Conservation (phyloP, 257 asterid genomes). For the Buddleja alternifolia region DNA sequence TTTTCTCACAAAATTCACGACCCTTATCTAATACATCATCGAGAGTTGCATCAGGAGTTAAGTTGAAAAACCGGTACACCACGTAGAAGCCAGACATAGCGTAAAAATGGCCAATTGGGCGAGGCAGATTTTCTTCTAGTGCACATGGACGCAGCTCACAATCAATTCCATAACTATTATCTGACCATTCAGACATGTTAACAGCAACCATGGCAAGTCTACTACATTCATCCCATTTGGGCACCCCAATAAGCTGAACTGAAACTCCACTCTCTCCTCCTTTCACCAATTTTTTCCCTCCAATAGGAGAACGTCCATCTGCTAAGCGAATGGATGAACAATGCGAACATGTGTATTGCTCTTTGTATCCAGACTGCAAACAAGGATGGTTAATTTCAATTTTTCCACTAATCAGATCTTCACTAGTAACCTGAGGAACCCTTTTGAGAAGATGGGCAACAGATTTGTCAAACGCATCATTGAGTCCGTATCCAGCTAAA, state of each 20-base stretch:
- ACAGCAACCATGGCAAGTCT: slow-evolving; percentile 58
- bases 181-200: slow-evolving; percentile 68
- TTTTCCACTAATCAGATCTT: slow-evolving; percentile 46
- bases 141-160: slow-evolving; percentile 76
- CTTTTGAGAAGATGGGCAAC: slow-evolving; percentile 54
- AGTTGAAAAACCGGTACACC: slow-evolving; percentile 50
- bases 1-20: slow-evolving; percentile 43
- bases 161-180: slow-evolving; percentile 51
- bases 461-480: slow-evolving; percentile 77
- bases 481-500: slow-evolving; percentile 67
- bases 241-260: slow-evolving; percentile 59
- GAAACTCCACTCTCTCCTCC: slow-evolving; percentile 43
- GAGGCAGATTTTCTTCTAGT: slow-evolving; percentile 54
- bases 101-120: slow-evolving; percentile 61
- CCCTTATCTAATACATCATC: slow-evolving; percentile 47
- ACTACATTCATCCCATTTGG: slow-evolving; percentile 67
- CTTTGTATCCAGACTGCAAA: slow-evolving; percentile 63
- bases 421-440: slow-evolving; percentile 45
- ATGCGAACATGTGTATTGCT: slow-evolving; percentile 50
- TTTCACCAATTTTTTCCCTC: slow-evolving; percentile 30
- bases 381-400: slow-evolving; percentile 68
- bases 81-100: slow-evolving; percentile 74
- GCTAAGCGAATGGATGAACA: slow-evolving; percentile 45
- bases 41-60: slow-evolving; percentile 42
- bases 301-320: slow-evolving; percentile 43